These are phyloP conservation scores for Mycena galopus DNA, from an alignment of 768 basidiomycete species.

Conservation along the genomic window DNA sequence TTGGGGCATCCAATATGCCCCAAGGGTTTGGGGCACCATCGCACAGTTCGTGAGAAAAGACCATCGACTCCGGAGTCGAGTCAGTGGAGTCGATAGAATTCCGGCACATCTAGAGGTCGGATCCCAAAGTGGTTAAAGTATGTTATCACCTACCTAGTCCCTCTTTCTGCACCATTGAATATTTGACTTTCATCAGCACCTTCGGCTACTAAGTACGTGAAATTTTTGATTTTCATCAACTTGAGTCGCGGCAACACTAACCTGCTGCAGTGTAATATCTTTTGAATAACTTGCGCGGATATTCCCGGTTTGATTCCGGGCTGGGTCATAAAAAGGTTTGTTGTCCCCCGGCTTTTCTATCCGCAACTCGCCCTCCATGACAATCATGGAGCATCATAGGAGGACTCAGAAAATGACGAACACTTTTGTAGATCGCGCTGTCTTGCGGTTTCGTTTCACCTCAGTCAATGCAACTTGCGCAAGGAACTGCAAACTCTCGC, in stretches of 20 bases:
- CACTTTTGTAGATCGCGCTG: no score
- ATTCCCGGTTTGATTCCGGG: no score
- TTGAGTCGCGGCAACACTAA: not conserved
- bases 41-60: not conserved
- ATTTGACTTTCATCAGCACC: not conserved
- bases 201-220: not conserved
- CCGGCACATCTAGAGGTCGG: not conserved
- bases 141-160: constrained; percentile 1
- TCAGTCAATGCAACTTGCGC: no score
- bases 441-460: no score
- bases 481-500: no score
- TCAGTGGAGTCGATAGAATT: not conserved
- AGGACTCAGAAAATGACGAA: no score
- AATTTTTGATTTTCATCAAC: not conserved
- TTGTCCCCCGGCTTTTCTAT: no score
- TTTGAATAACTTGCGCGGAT: no score
- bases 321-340: no score
- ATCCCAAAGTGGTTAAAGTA: not conserved
- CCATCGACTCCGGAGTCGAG: not conserved
- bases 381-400: no score
- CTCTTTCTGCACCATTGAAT: not conserved
- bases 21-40: not conserved
- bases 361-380: no score
- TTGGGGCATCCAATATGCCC: not conserved
- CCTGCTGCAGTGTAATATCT: no score